Conservation (phyloP, 495 filamentous ascomycete genomes). For the Trichoderma orchidacearum region DNA sequence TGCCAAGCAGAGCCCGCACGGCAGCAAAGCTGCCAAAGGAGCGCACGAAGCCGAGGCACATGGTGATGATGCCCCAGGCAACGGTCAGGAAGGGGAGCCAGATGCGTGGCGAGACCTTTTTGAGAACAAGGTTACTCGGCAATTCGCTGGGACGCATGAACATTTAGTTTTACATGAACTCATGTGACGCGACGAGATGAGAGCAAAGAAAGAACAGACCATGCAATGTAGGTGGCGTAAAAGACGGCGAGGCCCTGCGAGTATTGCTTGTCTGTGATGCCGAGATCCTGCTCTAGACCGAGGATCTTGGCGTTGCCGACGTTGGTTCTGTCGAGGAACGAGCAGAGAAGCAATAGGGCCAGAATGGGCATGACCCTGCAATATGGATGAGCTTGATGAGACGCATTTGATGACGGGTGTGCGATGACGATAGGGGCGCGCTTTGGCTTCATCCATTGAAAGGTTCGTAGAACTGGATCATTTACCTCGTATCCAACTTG, state of each 20-base stretch:
- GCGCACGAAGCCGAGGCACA: constrained; percentile 62
- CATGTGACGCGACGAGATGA: neutral
- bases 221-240: constrained; percentile 39
- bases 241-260: constrained; percentile 36
- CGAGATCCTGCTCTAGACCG: constrained; percentile 46
- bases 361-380: constrained; percentile 34
- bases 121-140: constrained; percentile 73
- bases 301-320: constrained; percentile 41
- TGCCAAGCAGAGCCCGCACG: constrained; percentile 64
- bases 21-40: constrained; percentile 64
- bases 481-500: constrained; percentile 14
- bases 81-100: constrained; percentile 44
- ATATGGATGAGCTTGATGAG: neutral
- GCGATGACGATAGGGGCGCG: too few species aligned
- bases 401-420: neutral
- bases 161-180: neutral
- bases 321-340: constrained; percentile 66
- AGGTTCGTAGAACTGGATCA: neutral
- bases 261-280: constrained; percentile 47
- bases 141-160: constrained; percentile 49
- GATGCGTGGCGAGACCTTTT: constrained; percentile 48
- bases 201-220: constrained; percentile 6
- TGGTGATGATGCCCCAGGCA: constrained; percentile 40
- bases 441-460: too few species aligned
- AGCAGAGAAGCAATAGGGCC: constrained; percentile 43